These are phyloP conservation scores for Gardenia jasminoides DNA, from an alignment of 257 asterid species.

Conservation along the genomic window DNA sequence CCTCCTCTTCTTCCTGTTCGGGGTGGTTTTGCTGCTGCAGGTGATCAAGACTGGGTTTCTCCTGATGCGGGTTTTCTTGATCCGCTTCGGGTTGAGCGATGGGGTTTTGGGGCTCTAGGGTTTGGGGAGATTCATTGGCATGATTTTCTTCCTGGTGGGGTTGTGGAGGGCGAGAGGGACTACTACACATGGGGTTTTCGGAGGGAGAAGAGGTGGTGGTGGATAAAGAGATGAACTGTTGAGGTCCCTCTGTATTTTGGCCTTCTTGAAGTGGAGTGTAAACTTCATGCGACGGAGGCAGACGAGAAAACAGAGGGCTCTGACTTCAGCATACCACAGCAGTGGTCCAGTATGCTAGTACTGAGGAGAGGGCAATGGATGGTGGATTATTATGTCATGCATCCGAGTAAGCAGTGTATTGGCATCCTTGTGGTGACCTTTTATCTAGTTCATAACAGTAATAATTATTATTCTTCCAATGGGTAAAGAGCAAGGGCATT, in stretches of 20 bases:
- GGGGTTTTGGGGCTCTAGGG: slow-evolving; percentile 21
- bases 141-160: neutral
- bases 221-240: neutral
- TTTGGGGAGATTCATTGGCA: slow-evolving; percentile 17
- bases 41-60: slow-evolving; percentile 7
- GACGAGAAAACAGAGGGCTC: too few relatives aligned
- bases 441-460: too few relatives aligned
- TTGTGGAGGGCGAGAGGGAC: slow-evolving; percentile 12
- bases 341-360: too few relatives aligned
- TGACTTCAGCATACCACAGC: neutral
- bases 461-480: too few relatives aligned
- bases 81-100: slow-evolving; percentile 25
- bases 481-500: too few relatives aligned
- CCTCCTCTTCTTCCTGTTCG: slow-evolving; percentile 12
- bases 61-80: slow-evolving; percentile 12
- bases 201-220: neutral
- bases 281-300: neutral
- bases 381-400: too few relatives aligned
- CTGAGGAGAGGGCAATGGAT: too few relatives aligned
- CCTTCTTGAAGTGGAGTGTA: slow-evolving; percentile 7
- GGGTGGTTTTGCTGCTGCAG: slow-evolving; percentile 12
- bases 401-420: too few relatives aligned
- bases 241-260: neutral
- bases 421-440: too few relatives aligned
- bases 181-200: slow-evolving; percentile 13